Conservation (phyloP, 345 rosid species). For the Carallia brachiata region DNA sequence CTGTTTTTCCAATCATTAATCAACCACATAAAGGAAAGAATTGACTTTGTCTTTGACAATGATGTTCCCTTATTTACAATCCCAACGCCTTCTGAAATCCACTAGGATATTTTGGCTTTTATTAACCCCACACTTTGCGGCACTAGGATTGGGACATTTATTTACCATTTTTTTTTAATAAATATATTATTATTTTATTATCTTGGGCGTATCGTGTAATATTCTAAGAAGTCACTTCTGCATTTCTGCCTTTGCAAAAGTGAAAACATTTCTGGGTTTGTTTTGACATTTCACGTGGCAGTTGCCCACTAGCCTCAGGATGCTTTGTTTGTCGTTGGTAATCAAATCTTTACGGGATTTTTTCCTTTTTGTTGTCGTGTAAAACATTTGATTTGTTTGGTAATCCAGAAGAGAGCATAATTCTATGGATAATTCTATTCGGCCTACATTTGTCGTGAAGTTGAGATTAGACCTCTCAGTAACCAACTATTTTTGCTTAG, state of each 20-base stretch:
- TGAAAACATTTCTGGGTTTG: neutral
- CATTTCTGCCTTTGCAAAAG: neutral
- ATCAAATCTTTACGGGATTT: conserved; percentile 13
- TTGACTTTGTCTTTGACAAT: conserved; percentile 17
- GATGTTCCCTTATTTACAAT: neutral
- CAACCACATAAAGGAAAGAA: neutral
- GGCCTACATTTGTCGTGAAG: neutral
- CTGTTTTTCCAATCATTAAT: neutral
- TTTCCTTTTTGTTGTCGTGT: neutral
- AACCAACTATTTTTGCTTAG: conserved; percentile 5
- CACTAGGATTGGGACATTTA: conserved; percentile 7
- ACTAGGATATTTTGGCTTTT: neutral
- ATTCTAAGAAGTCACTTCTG: neutral
- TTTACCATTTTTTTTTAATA: neutral
- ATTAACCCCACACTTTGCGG: conserved; percentile 7
- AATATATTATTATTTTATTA: neutral
- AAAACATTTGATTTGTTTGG: conserved; percentile 10
- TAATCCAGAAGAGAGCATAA: neutral
- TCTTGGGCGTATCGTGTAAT: neutral
- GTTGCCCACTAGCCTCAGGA: neutral
- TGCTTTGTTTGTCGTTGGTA: conserved; percentile 1
- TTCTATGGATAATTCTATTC: conserved; percentile 21
- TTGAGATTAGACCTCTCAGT: conserved; percentile 21
- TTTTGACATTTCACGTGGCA: conserved; percentile 3
- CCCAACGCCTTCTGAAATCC: conserved; percentile 7